These are phyloP conservation scores for Phycomyces blakesleeanus DNA, from an alignment of 192 early-diverging fungal genomes.

Conservation along the genomic window DNA sequence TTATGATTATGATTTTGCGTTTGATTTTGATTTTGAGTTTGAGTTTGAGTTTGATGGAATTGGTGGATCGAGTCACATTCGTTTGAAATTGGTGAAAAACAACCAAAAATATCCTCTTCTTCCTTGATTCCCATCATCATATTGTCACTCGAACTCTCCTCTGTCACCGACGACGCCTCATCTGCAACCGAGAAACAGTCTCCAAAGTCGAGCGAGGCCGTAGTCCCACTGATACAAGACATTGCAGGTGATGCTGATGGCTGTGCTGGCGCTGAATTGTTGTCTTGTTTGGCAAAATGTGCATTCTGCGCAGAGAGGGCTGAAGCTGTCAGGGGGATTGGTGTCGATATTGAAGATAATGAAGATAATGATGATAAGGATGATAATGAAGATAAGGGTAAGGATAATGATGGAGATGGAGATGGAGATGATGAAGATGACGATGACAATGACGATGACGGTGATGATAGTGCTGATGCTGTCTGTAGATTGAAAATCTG, in stretches of 20 bases:
- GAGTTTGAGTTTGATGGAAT: too few relatives aligned
- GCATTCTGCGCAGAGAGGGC: slow-evolving; percentile 26
- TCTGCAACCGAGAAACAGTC: slow-evolving; percentile 21
- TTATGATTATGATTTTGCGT: too few relatives aligned
- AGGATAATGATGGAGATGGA: too few relatives aligned
- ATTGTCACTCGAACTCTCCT: not conserved
- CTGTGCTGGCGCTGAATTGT: not conserved
- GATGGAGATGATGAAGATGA: too few relatives aligned
- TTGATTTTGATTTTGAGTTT: too few relatives aligned
- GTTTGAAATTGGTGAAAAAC: not conserved
- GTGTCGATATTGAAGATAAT: too few relatives aligned
- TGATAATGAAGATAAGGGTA: too few relatives aligned
- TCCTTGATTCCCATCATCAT: not conserved
- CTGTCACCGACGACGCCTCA: not conserved
- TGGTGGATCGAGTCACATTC: too few relatives aligned
- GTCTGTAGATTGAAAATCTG: not conserved
- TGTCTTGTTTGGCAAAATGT: slow-evolving; percentile 7
- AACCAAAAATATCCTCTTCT: not conserved
- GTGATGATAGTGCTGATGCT: slow-evolving; percentile 1
- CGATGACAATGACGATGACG: too few relatives aligned
- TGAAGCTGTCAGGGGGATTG: slow-evolving; percentile 17
- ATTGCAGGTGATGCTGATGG: slow-evolving; percentile 5
- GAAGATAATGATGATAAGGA: too few relatives aligned
- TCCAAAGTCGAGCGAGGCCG: slow-evolving; percentile 22
- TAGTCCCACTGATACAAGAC: slow-evolving; percentile 20